Base-by-base conservation (phyloP, 139 green algal species). In the Nannochloris sp. region DNA sequence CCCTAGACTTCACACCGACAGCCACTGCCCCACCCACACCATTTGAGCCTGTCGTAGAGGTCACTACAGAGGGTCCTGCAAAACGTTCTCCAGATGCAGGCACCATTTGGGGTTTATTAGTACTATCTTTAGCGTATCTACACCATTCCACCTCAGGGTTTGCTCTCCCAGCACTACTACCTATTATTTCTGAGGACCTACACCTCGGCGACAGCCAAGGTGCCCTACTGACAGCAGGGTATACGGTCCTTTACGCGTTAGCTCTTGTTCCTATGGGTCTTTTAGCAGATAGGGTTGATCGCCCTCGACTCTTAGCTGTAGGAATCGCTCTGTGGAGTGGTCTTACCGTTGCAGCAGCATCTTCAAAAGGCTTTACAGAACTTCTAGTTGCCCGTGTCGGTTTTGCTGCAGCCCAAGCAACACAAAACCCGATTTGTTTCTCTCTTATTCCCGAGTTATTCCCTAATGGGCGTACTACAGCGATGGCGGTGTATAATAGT, bases 381-480 rank as follows among this genome's bases (percentile, higher is more conserved):
- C 80, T 95, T 13, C 61, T 95, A 32, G 54, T 78, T 2, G 68
- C 78, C 13, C 76, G 88, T 5, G 65, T 91, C 4, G 84, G 81
- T 12, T 93, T 92, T 77, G 88, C 88, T 7, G 73, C 77, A 0
- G 82, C 88, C 5, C 87, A 95, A 76, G 81, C 86, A 23, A 86
- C 85, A 12, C 85, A 93, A 76, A 95, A 95, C 70, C 89, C 89
- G 4, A 83, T 95, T 37, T 89, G 81, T 68, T 87, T 87, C 69
- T 72, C 46, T 23, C 64, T 95, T 35, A 93, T 96, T 60, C 89
- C 89, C 0, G 89, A 96, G 64, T 76, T 96, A 0, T 96, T 96
- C 64, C 89, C 89, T 2, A 65, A 79, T 14, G 81, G 87, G 61
- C 79, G 86, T 27, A 89, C 81, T 23, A 89, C 81, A 4, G 89